phyloP scores from a whole-genome alignment of 805 yeast species.

The Clavispora carvajalis region DNA sequence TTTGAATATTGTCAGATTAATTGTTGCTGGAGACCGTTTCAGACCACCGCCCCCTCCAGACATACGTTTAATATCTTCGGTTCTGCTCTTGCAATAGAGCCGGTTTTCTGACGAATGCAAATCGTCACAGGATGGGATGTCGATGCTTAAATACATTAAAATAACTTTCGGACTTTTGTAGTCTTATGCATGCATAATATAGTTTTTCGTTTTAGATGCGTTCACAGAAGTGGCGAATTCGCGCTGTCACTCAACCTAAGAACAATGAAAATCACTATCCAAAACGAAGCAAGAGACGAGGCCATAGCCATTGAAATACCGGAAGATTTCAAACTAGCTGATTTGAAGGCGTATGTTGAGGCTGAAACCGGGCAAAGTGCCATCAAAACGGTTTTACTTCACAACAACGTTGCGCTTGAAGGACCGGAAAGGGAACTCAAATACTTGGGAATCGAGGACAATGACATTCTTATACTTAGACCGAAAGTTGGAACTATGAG shows the following conservation, averaged over 20 bases:
- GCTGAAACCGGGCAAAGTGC: conserved; percentile 58
- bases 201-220: too few relatives aligned
- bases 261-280: conserved; percentile 16
- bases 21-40: not conserved
- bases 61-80: not conserved
- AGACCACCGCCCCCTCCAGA: not conserved
- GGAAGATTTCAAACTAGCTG: conserved; percentile 56
- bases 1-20: not conserved
- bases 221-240: conserved; percentile 1
- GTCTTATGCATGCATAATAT: too few relatives aligned
- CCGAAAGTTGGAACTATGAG: conserved; percentile 1
- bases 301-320: conserved; percentile 56
- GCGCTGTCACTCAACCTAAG: not conserved
- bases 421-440: conserved; percentile 34
- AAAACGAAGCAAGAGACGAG: conserved; percentile 17
- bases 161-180: not conserved
- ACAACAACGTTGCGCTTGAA: conserved; percentile 40
- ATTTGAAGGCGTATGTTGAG: conserved; percentile 67
- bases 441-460: conserved; percentile 46
- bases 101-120: not conserved
- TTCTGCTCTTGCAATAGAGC: too few relatives aligned
- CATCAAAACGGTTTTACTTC: conserved; percentile 42
- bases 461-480: conserved; percentile 51
- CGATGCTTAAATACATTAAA: not conserved
- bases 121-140: not conserved